Conservation (phyloP, 2,329 filamentous ascomycete species). For the Zalaria obscura region DNA sequence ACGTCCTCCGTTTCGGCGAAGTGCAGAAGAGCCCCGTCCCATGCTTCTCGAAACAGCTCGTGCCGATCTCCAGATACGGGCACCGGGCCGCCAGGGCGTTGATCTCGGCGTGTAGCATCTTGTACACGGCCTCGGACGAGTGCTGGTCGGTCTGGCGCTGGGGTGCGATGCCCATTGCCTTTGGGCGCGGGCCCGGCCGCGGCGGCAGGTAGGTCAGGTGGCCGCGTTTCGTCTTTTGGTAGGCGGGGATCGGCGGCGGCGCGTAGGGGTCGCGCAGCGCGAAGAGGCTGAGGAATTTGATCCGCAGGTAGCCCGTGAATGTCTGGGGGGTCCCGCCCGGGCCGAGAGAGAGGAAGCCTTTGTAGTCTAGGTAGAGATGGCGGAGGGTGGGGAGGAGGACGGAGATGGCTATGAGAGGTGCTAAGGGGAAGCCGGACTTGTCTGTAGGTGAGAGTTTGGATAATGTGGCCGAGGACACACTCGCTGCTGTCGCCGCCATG, state of each 20-base stretch:
- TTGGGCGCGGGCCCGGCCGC: conserved; percentile 49
- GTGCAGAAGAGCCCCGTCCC: conserved; percentile 60
- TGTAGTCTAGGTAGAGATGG: conserved; percentile 53
- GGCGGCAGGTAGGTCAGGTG: conserved; percentile 47
- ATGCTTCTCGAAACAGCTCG: conserved; percentile 71
- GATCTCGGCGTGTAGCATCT: conserved; percentile 40
- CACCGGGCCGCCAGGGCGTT: conserved; percentile 32
- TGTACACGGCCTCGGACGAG: conserved; percentile 39
- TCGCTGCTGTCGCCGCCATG: too few species aligned
- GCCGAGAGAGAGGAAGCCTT: conserved; percentile 61
- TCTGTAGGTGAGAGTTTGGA: too few species aligned
- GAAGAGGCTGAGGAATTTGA: conserved; percentile 60
- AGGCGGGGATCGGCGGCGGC: conserved; percentile 38
- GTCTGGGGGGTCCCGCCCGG: conserved; percentile 70
- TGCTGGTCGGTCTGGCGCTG: conserved; percentile 65
- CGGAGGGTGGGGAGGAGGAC: conserved; percentile 18
- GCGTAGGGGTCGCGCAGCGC: conserved; percentile 55
- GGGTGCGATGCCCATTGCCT: conserved; percentile 62
- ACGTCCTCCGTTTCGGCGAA: conserved; percentile 52
- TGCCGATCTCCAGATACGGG: conserved; percentile 36
- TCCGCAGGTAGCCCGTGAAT: conserved; percentile 55
- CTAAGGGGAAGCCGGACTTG: not conserved
- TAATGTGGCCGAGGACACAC: too few species aligned
- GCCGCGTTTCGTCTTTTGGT: conserved; percentile 40
- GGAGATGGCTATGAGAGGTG: conserved; percentile 18